Base-by-base conservation (phyloP, 192 early-diverging fungal genomes). In the Coemansia sp. region DNA sequence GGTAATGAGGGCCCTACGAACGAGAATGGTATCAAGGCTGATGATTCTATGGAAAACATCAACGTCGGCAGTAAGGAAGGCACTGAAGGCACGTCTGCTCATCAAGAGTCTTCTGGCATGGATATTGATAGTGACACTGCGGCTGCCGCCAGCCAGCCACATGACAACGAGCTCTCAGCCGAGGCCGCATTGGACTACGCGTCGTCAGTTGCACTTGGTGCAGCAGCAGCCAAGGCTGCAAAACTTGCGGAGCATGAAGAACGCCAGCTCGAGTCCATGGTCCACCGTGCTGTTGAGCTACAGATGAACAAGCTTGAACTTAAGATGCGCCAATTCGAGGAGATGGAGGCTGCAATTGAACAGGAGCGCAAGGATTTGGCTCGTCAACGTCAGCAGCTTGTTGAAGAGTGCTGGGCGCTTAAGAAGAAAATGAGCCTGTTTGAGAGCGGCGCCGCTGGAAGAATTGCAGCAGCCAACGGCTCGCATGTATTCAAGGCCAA, bases 301-400 rank as follows among this genome's bases (percentile, higher is more conserved):
- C 95, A 99, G 73, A 77, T 95, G 58, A 85, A 86, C 72, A 96
- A 97, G 74, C 64, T 98, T 57, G 91, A 95, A 63, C 84, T 94
- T 23, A 99, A 99, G 76, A 86, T 98, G 87, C 78, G 85, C 64
- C 93, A 97, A 75, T 95, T 99, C 72, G 88, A 95, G 51, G 92
- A 96, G 70, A 68, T 98, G 58, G 97, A 97, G 74, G 83, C 79
- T 19, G 80, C 95, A 3, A 72, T 99, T 11, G 96, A 97, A 58
- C 83, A 84, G n/a, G 96, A 99, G 78, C 82, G 91, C 69, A 83
- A 85, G 60, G 91, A 95, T 20, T 73, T 98, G 9, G 91, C 90
- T 60, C 67, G 70, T 20, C 73, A 78, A 65, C 71, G 76, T 11
- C 72, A 76, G 63, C 70, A 73, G 57, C 66, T 85, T 20, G 70